Base-by-base conservation (phyloP, 495 filamentous ascomycete species). In the Usnea hakonensis region DNA sequence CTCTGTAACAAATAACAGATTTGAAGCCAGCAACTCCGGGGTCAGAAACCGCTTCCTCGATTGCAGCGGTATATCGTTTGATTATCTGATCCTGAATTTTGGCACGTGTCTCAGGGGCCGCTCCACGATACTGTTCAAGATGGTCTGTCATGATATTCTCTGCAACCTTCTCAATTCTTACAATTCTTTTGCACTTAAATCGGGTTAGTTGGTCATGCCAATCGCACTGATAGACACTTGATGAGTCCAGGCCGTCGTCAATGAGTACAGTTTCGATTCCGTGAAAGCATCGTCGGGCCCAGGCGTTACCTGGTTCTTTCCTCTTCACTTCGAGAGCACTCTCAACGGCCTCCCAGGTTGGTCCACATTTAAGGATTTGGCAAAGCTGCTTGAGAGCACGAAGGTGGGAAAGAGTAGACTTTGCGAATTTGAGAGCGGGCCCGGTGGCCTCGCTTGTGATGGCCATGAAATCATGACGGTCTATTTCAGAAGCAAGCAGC, bases 1-100 rank as follows among this genome's bases (percentile, higher is more conserved):
- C 88, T 16, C 91, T 83, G 69, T 95, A 95, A 70, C 91, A 95
- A 55, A 95, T 79, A 35, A 92, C 83, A 7, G 85, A 88, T 70
- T 95, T 95, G 79, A 96, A 96, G 8, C 81, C 91, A 9, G 84
- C 90, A 33, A 96, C 87, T 17, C 85, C 80, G 1, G 81, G 75
- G 69, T 94, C 85, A 0, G 76, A 72, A 48, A 89, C 75, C 0
- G 81, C 80, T 16, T 69, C 69, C 33, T 71, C 62, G 54, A 94
- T 82, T 16, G 76, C 70, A 5, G 71, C 58, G 10, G 72, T 68
- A 61, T 87, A 87, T 3, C 72, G 65, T 37, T 69, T 63, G 0
- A 75, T 72, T 64, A 88, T 77, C 7, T 62, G 57, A 26, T 71
- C 60, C 55, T 76, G 62, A 36, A 66, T 38, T 30, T 72, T 60